Percentiles rank a stretch among this genome's conserved stretches.
Evolutionary conservation across 169 alveolate genomes (phyloP).

Genomic region (Babesia bigemina): DNA sequence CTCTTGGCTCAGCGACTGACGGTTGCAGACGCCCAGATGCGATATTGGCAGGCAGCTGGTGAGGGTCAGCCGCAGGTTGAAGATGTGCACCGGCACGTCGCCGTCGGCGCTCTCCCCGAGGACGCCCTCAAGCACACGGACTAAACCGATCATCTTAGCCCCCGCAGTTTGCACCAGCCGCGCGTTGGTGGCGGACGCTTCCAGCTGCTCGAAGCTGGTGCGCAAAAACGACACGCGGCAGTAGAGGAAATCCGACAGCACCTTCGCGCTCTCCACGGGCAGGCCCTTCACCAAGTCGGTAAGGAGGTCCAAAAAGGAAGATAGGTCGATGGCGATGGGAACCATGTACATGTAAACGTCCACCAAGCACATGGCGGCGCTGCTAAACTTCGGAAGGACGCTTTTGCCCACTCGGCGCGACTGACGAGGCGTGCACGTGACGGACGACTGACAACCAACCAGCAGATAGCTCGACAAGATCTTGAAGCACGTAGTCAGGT

Average conservation of each 20-base stretch:
- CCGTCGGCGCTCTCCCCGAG: constrained; percentile 4
- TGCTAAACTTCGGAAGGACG: neutral
- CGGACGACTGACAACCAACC: constrained; percentile 16
- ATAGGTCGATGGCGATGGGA: constrained; percentile 56
- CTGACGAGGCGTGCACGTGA: neutral
- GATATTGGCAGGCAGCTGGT: constrained; percentile 61
- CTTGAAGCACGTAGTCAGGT: constrained; percentile 61
- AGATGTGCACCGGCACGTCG: constrained; percentile 23
- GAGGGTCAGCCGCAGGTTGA: constrained; percentile 37
- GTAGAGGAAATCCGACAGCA: constrained; percentile 33
- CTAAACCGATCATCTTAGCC: constrained; percentile 64
- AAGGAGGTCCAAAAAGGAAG: constrained; percentile 44
- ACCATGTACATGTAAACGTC: constrained; percentile 51
- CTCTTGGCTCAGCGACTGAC: constrained; percentile 44
- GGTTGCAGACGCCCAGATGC: constrained; percentile 68
- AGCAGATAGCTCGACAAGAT: constrained; percentile 42
- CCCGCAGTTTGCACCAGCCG: constrained; percentile 60
- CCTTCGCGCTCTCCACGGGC: constrained; percentile 37
- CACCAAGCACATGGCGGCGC: constrained; percentile 16
- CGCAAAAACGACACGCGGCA: constrained; percentile 10
- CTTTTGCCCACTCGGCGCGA: neutral
- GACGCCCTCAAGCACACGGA: constrained; percentile 33
- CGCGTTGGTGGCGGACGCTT: neutral
- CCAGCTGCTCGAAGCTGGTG: constrained; percentile 12
- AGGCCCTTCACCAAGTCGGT: constrained; percentile 55